These are phyloP conservation scores for button mushroom (Agaricus bisporus) DNA, from an alignment of 768 basidiomycete species.

Conservation along the genomic window DNA sequence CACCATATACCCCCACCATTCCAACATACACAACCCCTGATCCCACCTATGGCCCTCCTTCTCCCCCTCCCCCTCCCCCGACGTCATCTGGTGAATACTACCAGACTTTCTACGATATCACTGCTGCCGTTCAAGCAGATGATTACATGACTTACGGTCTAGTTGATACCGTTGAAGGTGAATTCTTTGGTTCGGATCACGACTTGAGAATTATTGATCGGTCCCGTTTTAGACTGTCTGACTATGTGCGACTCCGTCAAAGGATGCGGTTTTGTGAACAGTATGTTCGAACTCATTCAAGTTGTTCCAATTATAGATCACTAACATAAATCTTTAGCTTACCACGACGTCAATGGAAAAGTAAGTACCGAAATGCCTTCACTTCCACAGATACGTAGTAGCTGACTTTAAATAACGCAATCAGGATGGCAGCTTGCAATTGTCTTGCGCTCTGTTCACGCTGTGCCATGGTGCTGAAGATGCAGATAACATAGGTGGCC, in stretches of 20 bases:
- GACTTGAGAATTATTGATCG: neutral
- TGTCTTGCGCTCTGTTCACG: constrained; percentile 38
- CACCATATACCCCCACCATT: neutral
- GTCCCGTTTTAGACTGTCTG: constrained; percentile 29
- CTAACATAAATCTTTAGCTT: constrained; percentile 21
- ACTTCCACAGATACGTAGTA: neutral
- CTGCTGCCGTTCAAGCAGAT: constrained; percentile 34
- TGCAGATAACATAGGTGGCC: constrained; percentile 36
- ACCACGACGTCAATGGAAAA: constrained; percentile 43
- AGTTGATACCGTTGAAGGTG: constrained; percentile 36
- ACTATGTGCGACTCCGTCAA: constrained; percentile 36
- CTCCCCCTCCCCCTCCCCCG: constrained; percentile 13
- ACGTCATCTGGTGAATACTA: constrained; percentile 26
- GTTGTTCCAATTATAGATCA: neutral
- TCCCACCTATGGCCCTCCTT: constrained; percentile 3
- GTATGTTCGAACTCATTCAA: constrained; percentile 20
- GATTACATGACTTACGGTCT: constrained; percentile 39
- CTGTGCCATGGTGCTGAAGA: constrained; percentile 29
- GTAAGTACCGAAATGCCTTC: constrained; percentile 12
- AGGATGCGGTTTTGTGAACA: constrained; percentile 38
- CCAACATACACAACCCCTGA: neutral
- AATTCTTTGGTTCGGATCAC: neutral
- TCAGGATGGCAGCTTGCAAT: constrained; percentile 34
- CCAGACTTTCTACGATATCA: constrained; percentile 34
- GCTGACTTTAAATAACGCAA: constrained; percentile 2